Percentiles rank a stretch among this genome's conserved stretches.
These are phyloP conservation scores for Kazachstania psychrophila DNA, from an alignment of 805 yeast genomes.

Conservation along the genomic window DNA sequence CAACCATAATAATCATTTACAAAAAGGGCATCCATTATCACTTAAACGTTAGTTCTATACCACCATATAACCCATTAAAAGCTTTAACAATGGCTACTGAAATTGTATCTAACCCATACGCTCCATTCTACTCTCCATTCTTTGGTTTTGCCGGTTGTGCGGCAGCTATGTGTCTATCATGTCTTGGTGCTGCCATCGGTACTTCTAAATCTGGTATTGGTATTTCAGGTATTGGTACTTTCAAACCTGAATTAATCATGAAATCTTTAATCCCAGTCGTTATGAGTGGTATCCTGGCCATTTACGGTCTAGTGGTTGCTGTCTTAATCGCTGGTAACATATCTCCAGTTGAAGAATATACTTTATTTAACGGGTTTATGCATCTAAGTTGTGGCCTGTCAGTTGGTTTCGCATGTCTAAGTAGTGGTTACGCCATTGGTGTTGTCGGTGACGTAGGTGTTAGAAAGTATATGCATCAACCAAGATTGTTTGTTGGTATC, in stretches of 20 bases:
- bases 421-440: constrained; percentile 95
- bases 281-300: constrained; percentile 95
- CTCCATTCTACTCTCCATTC: constrained; percentile 93
- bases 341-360: constrained; percentile 67
- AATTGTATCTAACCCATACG: constrained; percentile 40
- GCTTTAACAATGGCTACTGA: constrained; percentile 8
- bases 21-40: no score
- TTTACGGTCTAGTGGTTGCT: constrained; percentile 93
- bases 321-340: constrained; percentile 90
- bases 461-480: constrained; percentile 79
- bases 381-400: constrained; percentile 92
- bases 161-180: constrained; percentile 80
- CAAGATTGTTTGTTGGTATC: constrained; percentile 80
- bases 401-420: constrained; percentile 93
- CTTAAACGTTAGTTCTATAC: neutral
- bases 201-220: constrained; percentile 98
- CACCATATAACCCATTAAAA: neutral
- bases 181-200: constrained; percentile 98
- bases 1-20: no score
- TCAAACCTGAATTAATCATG: constrained; percentile 95
- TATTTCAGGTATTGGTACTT: constrained; percentile 95
- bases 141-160: constrained; percentile 97
- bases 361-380: constrained; percentile 94
- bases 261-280: constrained; percentile 93
- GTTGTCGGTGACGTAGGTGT: constrained; percentile 92